Evolutionary conservation across 2,329 filamentous ascomycete genomes (phyloP), one percentile per base, ranked within the genome.

Genomic region (Colletotrichum lupini): DNA sequence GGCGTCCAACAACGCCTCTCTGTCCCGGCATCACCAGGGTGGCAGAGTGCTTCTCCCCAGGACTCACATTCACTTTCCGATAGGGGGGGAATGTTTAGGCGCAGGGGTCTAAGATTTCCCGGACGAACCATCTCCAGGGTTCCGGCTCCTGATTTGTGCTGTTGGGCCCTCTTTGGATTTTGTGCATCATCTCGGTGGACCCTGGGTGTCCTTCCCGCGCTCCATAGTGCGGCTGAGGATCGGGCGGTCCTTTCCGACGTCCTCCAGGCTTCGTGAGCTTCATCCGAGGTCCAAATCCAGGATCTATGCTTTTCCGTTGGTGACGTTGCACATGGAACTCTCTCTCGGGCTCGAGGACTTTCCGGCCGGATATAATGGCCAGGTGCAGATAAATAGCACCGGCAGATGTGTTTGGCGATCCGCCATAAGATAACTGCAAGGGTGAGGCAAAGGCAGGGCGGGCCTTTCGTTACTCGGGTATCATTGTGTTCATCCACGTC

Each of bases 401-500:
- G 16, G 16, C 8, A 49, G 42, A n/a, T n/a, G 19, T 19, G 42
- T 49, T 19, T 49, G 42, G 7, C 42, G 16, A 49, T n/a, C 2
- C 42, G 19, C 19, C 19, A n/a, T 49, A 19, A 16, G 26, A 28
- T 22, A 22, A 16, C 56, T 61, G 64, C n/a, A 26, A 60, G 37
- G 42, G 35, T 37, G 26, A 72, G 59, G 52, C 66, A 64, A 42
- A 65, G 52, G 62, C 9, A 65, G 4, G 35, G 42, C 37, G 69
- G 59, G 46, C 53, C 66, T 69, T 72, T 49, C 19, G 7, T 49
- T 32, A 55, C 67, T 58, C 42, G 70, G 70, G 70, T 72, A 72
- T 72, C 70, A 60, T 69, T 65, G 22, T 14, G 49, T 49, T 60
- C 58, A 16, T 26, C 19, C 58, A 30, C 19, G 30, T 42, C 49